Conservation (phyloP, 306 rosid genomes). For the Ceratonia siliqua region DNA sequence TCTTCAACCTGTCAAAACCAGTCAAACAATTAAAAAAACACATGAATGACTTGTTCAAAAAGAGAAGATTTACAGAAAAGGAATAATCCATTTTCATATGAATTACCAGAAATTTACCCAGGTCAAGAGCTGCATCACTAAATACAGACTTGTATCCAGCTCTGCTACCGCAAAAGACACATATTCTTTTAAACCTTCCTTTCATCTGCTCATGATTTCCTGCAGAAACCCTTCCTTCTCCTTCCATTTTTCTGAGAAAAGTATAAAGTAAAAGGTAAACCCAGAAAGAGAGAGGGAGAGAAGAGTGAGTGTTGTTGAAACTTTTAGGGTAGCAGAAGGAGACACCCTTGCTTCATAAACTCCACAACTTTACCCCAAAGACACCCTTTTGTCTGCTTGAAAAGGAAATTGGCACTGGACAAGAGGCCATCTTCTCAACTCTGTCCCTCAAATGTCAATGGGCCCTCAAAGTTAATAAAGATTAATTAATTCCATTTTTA, state of each 20-base stretch:
- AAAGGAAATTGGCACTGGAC: slow-evolving; percentile 43
- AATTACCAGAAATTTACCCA: slow-evolving; percentile 60
- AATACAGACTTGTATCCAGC: slow-evolving; percentile 57
- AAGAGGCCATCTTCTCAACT: slow-evolving; percentile 16
- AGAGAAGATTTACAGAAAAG: not conserved
- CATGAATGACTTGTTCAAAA: not conserved
- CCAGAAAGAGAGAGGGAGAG: slow-evolving; percentile 8
- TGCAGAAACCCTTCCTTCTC: slow-evolving; percentile 36
- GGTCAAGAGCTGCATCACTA: slow-evolving; percentile 63
- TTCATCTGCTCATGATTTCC: slow-evolving; percentile 35
- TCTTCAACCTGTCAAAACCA: slow-evolving; percentile 48
- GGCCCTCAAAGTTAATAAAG: not conserved
- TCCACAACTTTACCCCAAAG: slow-evolving; percentile 28
- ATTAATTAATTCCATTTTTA: too few species aligned
- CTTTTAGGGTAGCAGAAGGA: slow-evolving; percentile 22
- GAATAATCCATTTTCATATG: not conserved
- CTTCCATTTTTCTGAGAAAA: slow-evolving; percentile 47
- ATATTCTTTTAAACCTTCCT: slow-evolving; percentile 55
- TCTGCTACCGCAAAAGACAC: slow-evolving; percentile 74
- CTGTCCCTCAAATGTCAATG: not conserved
- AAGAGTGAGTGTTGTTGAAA: not conserved
- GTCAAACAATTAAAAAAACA: not conserved
- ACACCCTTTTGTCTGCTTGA: slow-evolving; percentile 44
- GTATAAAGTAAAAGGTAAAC: slow-evolving; percentile 8
- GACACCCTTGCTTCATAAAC: slow-evolving; percentile 30